Evolutionary conservation across 2,329 filamentous ascomycete genomes (phyloP).

Genomic region (Furcasterigmium furcatum): DNA sequence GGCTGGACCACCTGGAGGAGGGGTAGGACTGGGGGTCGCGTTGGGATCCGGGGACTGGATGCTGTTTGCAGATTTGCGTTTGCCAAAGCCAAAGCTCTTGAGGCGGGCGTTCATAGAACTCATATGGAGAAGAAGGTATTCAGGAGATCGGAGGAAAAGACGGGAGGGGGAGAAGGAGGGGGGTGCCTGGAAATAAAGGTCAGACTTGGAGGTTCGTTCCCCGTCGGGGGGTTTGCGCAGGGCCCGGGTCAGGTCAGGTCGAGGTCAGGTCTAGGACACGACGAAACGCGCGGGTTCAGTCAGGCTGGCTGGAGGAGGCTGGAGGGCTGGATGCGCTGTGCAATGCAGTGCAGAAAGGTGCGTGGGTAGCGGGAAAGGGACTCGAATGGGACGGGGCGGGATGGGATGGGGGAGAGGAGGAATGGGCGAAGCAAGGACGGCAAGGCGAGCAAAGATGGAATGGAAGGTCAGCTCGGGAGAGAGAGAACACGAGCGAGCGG

Average conservation of each 20-base stretch:
- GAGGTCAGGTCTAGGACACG: neutral
- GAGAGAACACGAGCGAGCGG: too few species aligned
- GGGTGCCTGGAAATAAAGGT: conserved; percentile 14
- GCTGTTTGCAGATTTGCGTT: conserved; percentile 68
- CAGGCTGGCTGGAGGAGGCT: neutral
- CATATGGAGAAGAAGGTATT: conserved; percentile 48
- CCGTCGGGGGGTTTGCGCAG: conserved; percentile 1
- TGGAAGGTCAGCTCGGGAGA: too few species aligned
- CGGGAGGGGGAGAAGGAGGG: conserved; percentile 18
- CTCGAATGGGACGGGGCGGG: conserved; percentile 9
- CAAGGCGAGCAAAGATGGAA: too few species aligned
- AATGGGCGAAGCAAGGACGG: neutral
- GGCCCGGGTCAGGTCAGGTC: neutral
- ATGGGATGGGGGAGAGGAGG: conserved; percentile 1
- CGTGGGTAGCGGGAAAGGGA: conserved; percentile 8
- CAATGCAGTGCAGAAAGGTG: conserved; percentile 3
- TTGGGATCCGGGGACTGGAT: conserved; percentile 44
- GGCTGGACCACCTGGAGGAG: conserved; percentile 19
- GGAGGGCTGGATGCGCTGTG: neutral
- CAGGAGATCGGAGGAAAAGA: conserved; percentile 24
- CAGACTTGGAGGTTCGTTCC: neutral
- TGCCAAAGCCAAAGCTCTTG: conserved; percentile 78
- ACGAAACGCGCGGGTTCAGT: neutral
- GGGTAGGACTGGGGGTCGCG: conserved; percentile 29
- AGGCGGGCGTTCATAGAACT: conserved; percentile 78